phyloP scores from a whole-genome alignment of 768 basidiomycete genomes.

The Kwoniella dejecticola region DNA sequence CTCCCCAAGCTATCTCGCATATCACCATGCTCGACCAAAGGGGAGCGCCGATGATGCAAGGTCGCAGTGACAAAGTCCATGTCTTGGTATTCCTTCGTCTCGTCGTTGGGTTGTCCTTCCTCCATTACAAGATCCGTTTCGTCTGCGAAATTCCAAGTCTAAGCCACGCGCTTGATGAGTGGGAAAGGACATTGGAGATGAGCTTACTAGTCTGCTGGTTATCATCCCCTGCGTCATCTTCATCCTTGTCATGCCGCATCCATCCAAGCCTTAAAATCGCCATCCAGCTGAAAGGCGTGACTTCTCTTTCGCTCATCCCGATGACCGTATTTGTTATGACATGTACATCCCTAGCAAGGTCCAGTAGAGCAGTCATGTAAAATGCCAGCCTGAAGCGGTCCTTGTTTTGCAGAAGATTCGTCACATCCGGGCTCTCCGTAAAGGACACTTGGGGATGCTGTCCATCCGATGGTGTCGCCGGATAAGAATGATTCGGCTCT shows the following conservation, averaged over 20 bases:
- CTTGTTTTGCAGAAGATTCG: constrained; percentile 9
- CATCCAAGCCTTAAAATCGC: constrained; percentile 16
- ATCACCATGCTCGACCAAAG: not conserved
- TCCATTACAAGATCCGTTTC: constrained; percentile 16
- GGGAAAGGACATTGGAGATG: too few species aligned
- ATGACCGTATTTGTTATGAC: constrained; percentile 21
- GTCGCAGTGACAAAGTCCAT: constrained; percentile 32
- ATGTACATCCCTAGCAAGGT: constrained; percentile 40
- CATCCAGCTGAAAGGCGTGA: constrained; percentile 14
- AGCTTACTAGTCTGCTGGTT: not conserved
- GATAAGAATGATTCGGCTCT: not conserved
- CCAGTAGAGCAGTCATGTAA: constrained; percentile 46
- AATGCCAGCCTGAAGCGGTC: constrained; percentile 45
- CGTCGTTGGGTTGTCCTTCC: constrained; percentile 20
- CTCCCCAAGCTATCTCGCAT: constrained; percentile 2
- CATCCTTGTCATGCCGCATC: constrained; percentile 18
- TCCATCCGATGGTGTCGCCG: not conserved
- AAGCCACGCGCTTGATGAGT: too few species aligned
- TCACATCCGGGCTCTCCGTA: constrained; percentile 17
- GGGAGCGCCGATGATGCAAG: constrained; percentile 6
- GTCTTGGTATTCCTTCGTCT: constrained; percentile 18
- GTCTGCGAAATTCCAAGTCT: not conserved
- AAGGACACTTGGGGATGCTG: not conserved
- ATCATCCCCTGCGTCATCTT: not conserved
- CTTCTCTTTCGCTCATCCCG: not conserved